phyloP scores from a whole-genome alignment of 2,329 filamentous ascomycete species.

The Coniochaeta prunicola region DNA sequence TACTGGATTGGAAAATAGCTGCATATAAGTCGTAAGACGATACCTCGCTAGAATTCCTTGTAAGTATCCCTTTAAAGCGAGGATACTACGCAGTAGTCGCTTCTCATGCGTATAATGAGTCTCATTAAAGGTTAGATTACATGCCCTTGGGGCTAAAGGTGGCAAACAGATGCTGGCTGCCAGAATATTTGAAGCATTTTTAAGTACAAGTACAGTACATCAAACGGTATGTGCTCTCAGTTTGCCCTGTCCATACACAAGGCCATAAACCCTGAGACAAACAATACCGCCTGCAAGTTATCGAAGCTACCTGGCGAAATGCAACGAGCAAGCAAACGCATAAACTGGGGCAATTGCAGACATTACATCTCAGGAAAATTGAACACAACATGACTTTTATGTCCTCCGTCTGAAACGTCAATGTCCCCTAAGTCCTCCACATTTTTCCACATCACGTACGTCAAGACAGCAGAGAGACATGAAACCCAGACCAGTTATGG shows the following conservation, averaged over 20 bases:
- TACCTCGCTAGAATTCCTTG: neutral
- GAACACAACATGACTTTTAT: neutral
- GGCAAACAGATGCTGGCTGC: neutral
- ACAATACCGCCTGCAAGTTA: neutral
- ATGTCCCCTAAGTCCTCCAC: neutral
- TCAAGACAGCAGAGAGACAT: neutral
- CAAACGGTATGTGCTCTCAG: neutral
- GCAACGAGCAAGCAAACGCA: neutral
- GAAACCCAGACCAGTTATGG: slow-evolving; percentile 1
- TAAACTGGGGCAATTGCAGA: neutral
- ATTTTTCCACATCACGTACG: neutral
- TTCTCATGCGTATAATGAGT: neutral
- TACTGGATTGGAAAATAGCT: neutral
- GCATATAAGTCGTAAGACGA: neutral
- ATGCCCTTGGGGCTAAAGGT: too few species aligned
- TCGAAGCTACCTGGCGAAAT: neutral
- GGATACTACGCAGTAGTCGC: neutral
- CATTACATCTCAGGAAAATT: neutral
- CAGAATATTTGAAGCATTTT: neutral
- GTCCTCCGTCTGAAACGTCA: neutral
- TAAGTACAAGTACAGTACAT: neutral
- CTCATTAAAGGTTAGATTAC: too few species aligned
- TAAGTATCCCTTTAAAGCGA: too few species aligned
- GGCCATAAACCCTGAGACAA: neutral
- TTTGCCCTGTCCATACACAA: neutral